phyloP scores from a whole-genome alignment of 1,284 basidiomycete genomes.

The Bondarzewia mesenterica region DNA sequence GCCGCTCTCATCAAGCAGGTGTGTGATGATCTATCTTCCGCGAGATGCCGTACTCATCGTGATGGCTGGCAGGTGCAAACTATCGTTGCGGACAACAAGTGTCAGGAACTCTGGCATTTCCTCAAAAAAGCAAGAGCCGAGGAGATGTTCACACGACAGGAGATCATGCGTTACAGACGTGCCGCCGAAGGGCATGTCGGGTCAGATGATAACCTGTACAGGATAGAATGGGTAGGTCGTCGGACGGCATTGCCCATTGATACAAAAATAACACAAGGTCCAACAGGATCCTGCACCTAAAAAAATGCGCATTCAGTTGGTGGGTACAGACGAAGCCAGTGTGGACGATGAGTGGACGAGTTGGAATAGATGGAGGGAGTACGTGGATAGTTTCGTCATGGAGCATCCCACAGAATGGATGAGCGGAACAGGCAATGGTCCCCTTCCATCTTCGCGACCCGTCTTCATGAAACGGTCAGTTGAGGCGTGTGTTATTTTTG shows the following conservation, averaged over 20 bases:
- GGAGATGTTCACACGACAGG: constrained; percentile 54
- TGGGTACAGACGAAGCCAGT: constrained; percentile 78
- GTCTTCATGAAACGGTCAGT: constrained; percentile 42
- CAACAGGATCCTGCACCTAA: constrained; percentile 54
- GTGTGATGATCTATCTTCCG: constrained; percentile 18
- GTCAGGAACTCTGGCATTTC: constrained; percentile 64
- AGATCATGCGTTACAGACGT: constrained; percentile 85
- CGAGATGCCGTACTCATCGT: not conserved
- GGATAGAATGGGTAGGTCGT: constrained; percentile 80
- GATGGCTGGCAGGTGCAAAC: constrained; percentile 64
- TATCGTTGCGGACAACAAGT: constrained; percentile 66
- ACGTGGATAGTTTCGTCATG: constrained; percentile 81
- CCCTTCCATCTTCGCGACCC: constrained; percentile 19
- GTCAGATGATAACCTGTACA: constrained; percentile 86
- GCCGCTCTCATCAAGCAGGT: constrained; percentile 86
- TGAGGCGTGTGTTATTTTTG: not conserved
- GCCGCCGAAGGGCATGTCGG: constrained; percentile 84
- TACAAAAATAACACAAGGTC: not conserved
- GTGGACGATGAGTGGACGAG: constrained; percentile 39
- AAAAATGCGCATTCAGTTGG: constrained; percentile 69
- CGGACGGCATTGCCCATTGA: not conserved
- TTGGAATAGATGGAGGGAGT: constrained; percentile 71
- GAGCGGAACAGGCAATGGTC: constrained; percentile 27
- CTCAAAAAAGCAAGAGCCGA: constrained; percentile 46
- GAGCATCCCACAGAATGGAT: constrained; percentile 65